Evolutionary conservation across 2,329 filamentous ascomycete genomes (phyloP), one percentile per base, ranked within the genome.

Genomic region (Alternaria ethzedia): DNA sequence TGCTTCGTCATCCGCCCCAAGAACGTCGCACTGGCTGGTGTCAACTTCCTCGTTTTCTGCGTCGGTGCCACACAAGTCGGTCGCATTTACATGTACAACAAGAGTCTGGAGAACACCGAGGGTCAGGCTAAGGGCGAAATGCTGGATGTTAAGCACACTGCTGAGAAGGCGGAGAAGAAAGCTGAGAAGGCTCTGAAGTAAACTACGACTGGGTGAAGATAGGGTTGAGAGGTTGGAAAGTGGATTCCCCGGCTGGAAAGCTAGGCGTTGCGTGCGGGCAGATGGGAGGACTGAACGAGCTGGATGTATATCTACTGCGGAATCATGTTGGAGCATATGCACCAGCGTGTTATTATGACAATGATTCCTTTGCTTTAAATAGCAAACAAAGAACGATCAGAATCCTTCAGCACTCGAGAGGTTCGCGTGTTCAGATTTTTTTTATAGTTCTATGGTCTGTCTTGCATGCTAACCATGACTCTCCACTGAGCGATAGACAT

Each of bases 31-130:
- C 90, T 99, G 63, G 96, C 96, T 65, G 90, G 94, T 59, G 96
- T 98, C 79, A 99, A 99, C 88, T 97, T 97, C 88, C 96, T 97
- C 87, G 91, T 99, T 74, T 95, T 92, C 75, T 84, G 91, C 70
- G 94, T 97, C 67, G 96, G 96, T 74, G 84, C 92, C 63, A 87
- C 93, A 70, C 96, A 99, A 86, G 86, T 93, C 70, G 84, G 84
- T 70, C 90, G 96, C 75, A 97, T 98, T 77, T 81, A 88, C 72
- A 59, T 88, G 75, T 91, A 90, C 80, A 85, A 90, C 73, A 81
- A 84, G 69, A 86, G 85, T 64, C 82, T 90, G 76, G 89, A 92
- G 83, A 68, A 65, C 11, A 77, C 76, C 7, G 80, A 79, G 25
- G 75, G 79, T 30, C 75, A 83, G 71, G 80, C 75, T 12, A 77